Evolutionary conservation across 768 basidiomycete genomes (phyloP), one percentile per base, ranked within the genome.

Genomic region (Boletus sensibilis): DNA sequence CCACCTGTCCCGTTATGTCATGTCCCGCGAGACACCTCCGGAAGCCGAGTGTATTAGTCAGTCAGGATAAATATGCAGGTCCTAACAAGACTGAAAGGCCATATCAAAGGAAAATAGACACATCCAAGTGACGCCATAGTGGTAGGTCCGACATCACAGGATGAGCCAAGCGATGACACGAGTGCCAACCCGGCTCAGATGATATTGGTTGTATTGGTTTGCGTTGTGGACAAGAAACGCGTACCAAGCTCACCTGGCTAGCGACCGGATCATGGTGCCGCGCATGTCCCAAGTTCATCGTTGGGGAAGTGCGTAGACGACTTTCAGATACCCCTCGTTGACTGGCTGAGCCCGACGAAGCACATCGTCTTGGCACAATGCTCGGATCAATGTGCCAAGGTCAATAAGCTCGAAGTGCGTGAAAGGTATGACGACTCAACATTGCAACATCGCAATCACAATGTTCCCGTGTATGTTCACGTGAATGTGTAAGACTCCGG

Each of bases 381-480:
- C 64, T 53, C 67, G 47, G 56, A 64, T 64, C 65, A 69, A 64
- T 12, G 53, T 61, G 61, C 55, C 62, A 53, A 45, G 55, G 61
- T 69, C 60, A 69, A 60, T 56, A 50, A 51, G 59, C 54, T 51
- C 66, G 16, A 56, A 14, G 40, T 31, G 48, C 37, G 35, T 20
- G 20, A 59, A 58, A 62, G 58, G 40, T 31, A 56, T 67, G 39
- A 57, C 9, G 50, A 71, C 69, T 72, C 63, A 71, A 62, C 69
- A 52, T 53, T 23, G 23, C 38, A 53, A n/a, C 23, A 38, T 47
- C 31, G 12, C 27, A 13, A 44, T 44, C 43, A 55, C 50, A 59
- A 31, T 35, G 20, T 33, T 35, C 37, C 21, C 23, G 33, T 14
- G n/a, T 20, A 42, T 33, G 47, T 52, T 50, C 56, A 47, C 23